Evolutionary conservation across 176 grass and related monocot genomes (phyloP).

Genomic region (Oryza meyeriana): DNA sequence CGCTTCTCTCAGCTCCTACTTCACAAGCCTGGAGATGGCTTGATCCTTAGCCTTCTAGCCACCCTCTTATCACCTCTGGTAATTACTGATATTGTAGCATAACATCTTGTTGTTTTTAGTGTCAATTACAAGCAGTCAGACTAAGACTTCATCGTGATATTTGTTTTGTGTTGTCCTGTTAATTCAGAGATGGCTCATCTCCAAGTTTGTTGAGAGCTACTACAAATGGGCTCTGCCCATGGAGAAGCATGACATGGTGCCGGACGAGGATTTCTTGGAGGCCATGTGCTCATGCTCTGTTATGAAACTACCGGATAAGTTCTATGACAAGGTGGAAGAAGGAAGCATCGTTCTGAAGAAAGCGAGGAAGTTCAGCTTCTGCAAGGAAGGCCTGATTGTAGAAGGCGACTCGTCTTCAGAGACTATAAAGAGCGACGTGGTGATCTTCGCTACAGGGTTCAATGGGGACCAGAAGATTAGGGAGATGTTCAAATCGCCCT

Average conservation of each 20-base stretch:
- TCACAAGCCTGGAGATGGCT: constrained; percentile 54
- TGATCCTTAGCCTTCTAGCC: constrained; percentile 43
- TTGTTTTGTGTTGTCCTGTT: neutral
- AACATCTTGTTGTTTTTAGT: neutral
- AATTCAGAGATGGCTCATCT: constrained; percentile 39
- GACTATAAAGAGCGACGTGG: constrained; percentile 7
- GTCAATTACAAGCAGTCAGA: neutral
- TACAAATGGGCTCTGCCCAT: constrained; percentile 30
- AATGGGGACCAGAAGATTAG: constrained; percentile 43
- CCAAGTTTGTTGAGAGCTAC: constrained; percentile 50
- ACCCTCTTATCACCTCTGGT: constrained; percentile 53
- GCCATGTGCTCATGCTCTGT: constrained; percentile 22
- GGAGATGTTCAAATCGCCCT: constrained; percentile 38
- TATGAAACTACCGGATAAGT: constrained; percentile 32
- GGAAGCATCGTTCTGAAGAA: constrained; percentile 49
- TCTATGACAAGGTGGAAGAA: constrained; percentile 49
- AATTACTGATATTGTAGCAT: neutral
- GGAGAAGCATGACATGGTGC: constrained; percentile 45
- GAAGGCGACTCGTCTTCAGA: constrained; percentile 13
- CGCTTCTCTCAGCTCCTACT: constrained; percentile 43
- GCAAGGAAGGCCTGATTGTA: constrained; percentile 31
- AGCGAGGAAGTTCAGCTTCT: constrained; percentile 45
- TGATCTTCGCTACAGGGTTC: constrained; percentile 46
- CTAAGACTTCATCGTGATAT: neutral
- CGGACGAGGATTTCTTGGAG: constrained; percentile 44